A percentile compares a stretch with the other conserved stretches of the same genome.
These are phyloP conservation scores for Corinectria fuckeliana DNA, from an alignment of 2,329 filamentous ascomycete species.

Conservation along the genomic window DNA sequence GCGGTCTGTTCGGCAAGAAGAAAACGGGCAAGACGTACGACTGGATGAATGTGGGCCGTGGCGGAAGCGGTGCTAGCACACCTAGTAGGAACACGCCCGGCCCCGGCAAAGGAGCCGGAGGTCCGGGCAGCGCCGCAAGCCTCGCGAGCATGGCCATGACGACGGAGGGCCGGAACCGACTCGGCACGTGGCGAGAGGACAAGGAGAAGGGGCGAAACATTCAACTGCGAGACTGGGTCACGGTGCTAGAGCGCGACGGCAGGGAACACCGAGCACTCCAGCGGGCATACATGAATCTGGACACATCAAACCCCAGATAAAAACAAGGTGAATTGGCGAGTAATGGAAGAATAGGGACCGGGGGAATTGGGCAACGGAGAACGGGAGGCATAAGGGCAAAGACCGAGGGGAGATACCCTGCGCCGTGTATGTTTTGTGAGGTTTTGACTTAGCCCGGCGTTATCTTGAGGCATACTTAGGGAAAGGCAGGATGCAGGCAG, in stretches of 20 bases:
- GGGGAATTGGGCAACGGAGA: background rate
- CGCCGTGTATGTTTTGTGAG: constrained; percentile 39
- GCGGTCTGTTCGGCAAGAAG: constrained; percentile 63
- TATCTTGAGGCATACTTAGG: constrained; percentile 37
- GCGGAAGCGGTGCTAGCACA: constrained; percentile 61
- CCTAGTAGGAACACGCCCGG: constrained; percentile 49
- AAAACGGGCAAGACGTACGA: constrained; percentile 72
- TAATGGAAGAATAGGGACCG: constrained; percentile 22
- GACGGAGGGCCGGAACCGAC: constrained; percentile 64
- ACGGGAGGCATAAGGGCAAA: constrained; percentile 24
- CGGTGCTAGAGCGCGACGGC: constrained; percentile 80
- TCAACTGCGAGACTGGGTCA: constrained; percentile 83
- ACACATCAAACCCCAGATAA: constrained; percentile 55
- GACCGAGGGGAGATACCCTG: constrained; percentile 41
- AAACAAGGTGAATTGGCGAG: constrained; percentile 16
- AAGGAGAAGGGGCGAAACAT: constrained; percentile 78
- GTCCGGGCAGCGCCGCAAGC: constrained; percentile 39
- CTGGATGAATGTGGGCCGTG: constrained; percentile 69
- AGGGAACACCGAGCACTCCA: constrained; percentile 69
- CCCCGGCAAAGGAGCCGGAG: constrained; percentile 43
- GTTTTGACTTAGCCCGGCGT: constrained; percentile 47
- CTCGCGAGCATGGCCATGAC: constrained; percentile 53
- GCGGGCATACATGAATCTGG: constrained; percentile 60
- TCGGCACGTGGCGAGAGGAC: constrained; percentile 82
- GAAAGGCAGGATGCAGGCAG: constrained; percentile 22